Conservation (phyloP, 495 filamentous ascomycete genomes). For the Penicillium taxi region DNA sequence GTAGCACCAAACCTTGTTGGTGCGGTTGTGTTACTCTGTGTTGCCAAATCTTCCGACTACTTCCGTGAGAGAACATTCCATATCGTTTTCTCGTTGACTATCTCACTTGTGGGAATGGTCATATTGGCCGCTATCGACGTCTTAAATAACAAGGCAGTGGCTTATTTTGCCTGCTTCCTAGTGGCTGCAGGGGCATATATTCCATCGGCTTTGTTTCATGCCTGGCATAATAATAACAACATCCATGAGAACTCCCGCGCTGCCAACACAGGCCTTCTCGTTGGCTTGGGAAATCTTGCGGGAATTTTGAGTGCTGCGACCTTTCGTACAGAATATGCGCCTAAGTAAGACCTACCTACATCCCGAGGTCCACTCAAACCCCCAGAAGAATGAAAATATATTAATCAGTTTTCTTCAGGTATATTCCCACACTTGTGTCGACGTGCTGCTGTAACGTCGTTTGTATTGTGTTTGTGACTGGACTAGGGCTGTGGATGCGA, state of each 20-base stretch:
- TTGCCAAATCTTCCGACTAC: slow-evolving; percentile 56
- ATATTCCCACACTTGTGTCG: slow-evolving; percentile 59
- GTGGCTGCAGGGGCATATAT: slow-evolving; percentile 54
- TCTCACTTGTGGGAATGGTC: slow-evolving; percentile 63
- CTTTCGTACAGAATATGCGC: slow-evolving; percentile 57
- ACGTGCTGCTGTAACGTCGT: slow-evolving; percentile 62
- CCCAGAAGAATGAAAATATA: background rate
- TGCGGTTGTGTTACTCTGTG: slow-evolving; percentile 53
- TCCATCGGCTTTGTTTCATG: slow-evolving; percentile 34
- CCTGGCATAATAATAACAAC: slow-evolving; percentile 68
- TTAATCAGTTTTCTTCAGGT: slow-evolving; percentile 9
- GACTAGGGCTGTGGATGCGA: slow-evolving; percentile 56
- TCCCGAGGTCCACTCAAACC: no score
- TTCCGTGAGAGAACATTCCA: slow-evolving; percentile 57
- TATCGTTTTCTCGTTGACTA: slow-evolving; percentile 53
- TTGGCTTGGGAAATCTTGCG: slow-evolving; percentile 64
- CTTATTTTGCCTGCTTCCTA: slow-evolving; percentile 67
- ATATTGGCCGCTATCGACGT: slow-evolving; percentile 59
- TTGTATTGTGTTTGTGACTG: slow-evolving; percentile 47
- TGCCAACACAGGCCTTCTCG: slow-evolving; percentile 35
- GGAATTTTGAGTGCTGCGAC: slow-evolving; percentile 63
- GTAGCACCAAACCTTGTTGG: slow-evolving; percentile 60
- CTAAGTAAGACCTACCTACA: slow-evolving; percentile 39
- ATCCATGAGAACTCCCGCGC: slow-evolving; percentile 53
- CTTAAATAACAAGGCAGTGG: slow-evolving; percentile 45